Evolutionary conservation across 2,329 filamentous ascomycete genomes (phyloP), one percentile per base, ranked within the genome.

Genomic region (Penicillium frequentans): DNA sequence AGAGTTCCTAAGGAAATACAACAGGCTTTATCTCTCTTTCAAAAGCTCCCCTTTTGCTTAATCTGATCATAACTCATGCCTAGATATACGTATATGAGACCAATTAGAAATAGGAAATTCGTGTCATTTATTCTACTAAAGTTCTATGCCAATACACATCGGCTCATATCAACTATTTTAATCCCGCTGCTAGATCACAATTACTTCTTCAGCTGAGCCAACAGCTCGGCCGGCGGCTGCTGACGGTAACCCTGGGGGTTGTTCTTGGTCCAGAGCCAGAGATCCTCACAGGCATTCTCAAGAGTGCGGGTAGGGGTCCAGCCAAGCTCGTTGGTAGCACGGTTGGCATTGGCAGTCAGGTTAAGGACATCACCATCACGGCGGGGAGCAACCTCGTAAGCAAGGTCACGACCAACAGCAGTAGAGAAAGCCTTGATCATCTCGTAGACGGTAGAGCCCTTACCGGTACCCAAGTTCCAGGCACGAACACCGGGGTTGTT

Each of bases 261-360:
- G 79, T 97, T 98, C 79, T 89, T 84, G 16, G 96, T 96, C 95
- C 95, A 99, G 71, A 87, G 88, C 95, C 95, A 99, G 64, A 99
- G 82, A 76, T 99, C 92, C 66, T 88, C 86, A 75, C 95, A 99
- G 26, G 93, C 93, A 75, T 96, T 87, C 79, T 98, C 93, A 73
- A 99, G 86, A 21, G 90, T 93, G 57, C 89, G 82, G 79, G 96
- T 85, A 1, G 95, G 93, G 82, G 93, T 93, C 95, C 95, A 99
- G 62, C 86, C 82, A 53, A 99, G 84, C 80, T 99, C 95, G 73
- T 86, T 80, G 78, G 96, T 96, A 52, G 95, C 95, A 37, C 91
- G 85, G 3, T 85, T 84, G 13, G 95, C 90, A 77, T 97, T 96
- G 64, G 95, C 92, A 23, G 95, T 99, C 47, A 99, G 86, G 77